phyloP scores from a whole-genome alignment of 2,329 filamentous ascomycete species.

The Ophidiomyces ophidiicola region DNA sequence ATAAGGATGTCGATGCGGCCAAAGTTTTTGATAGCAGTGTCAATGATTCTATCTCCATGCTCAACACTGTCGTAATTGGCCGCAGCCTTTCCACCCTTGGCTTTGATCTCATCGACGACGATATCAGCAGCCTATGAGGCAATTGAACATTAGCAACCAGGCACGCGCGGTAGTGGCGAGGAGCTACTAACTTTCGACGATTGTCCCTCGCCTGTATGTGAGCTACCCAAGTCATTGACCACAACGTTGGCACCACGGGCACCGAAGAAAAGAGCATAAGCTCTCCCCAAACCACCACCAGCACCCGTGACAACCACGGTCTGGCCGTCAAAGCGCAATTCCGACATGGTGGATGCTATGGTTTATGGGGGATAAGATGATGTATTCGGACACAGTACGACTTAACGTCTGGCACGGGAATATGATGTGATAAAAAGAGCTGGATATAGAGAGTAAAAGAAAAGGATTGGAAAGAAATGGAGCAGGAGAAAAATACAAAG shows the following conservation, averaged over 20 bases:
- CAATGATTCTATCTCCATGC: conserved; percentile 88
- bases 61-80: conserved; percentile 84
- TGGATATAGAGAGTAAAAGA: conserved; percentile 6
- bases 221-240: conserved; percentile 89
- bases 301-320: conserved; percentile 81
- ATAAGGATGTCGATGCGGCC: conserved; percentile 81
- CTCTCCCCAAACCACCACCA: conserved; percentile 68
- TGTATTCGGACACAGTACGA: conserved; percentile 10
- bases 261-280: conserved; percentile 79
- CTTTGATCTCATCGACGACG: conserved; percentile 46
- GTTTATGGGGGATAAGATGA: conserved; percentile 11
- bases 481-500: no score
- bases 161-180: not conserved
- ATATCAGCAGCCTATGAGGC: conserved; percentile 45
- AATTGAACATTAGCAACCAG: no score
- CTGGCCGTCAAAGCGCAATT: conserved; percentile 76
- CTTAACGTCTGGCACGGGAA: no score
- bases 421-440: not conserved
- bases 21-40: conserved; percentile 39
- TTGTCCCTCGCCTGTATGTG: conserved; percentile 83
- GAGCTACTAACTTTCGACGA: conserved; percentile 59
- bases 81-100: conserved; percentile 84
- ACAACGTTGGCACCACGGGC: conserved; percentile 87
- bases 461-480: not conserved
- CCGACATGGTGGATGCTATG: conserved; percentile 41